Conservation (phyloP, 1,139 yeast genomes). For the Pichia sp. region DNA sequence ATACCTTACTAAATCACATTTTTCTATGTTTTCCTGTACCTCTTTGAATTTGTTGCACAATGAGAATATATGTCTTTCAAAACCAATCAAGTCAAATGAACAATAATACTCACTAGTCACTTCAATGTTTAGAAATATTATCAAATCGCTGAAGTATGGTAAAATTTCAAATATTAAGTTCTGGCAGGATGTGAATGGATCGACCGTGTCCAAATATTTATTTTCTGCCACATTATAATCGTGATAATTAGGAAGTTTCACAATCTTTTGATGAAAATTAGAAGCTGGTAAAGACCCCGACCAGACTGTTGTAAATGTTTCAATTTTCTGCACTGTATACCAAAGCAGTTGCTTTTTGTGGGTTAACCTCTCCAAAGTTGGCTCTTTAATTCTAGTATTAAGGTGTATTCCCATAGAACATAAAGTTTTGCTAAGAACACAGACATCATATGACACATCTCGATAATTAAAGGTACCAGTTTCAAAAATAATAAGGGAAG, state of each 20-base stretch:
- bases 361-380: neutral
- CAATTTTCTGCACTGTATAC: conserved; percentile 1
- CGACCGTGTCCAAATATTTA: neutral
- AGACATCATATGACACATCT: neutral
- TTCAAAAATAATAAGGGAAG: neutral
- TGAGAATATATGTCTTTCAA: neutral
- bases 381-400: too few species aligned
- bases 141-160: neutral
- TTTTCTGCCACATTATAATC: neutral
- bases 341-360: neutral
- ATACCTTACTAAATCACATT: neutral
- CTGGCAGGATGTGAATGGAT: neutral
- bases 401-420: neutral
- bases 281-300: neutral
- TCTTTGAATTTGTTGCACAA: neutral
- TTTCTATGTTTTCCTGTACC: neutral
- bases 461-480: neutral
- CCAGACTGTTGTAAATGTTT: neutral
- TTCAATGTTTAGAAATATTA: neutral
- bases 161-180: neutral
- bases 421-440: neutral
- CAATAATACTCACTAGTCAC: neutral
- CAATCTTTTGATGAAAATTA: neutral
- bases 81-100: neutral
- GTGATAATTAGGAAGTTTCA: neutral